Base-by-base conservation (phyloP, 805 yeast genomes). In the Myxozyma udenii region DNA sequence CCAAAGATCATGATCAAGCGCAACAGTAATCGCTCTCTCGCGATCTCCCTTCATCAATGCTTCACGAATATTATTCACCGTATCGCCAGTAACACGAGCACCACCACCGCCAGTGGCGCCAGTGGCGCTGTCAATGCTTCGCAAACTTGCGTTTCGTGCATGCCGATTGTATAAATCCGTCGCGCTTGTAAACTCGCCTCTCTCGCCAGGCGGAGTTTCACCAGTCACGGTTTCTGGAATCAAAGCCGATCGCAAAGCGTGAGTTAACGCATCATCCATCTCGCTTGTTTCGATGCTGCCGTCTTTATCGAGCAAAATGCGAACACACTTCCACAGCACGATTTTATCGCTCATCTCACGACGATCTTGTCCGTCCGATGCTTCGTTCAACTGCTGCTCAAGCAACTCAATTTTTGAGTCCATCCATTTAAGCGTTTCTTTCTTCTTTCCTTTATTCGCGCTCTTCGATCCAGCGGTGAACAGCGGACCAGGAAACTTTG, bases 361-460 rank as follows among this genome's bases (percentile, higher is more conserved):
- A 21, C 50, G 43, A 14, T 66, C 45, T 18, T 62, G 58, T 2
- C 51, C 53, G 18, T 63, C 66, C 23, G 45, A 25, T 1, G 60
- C 42, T 9, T 61, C 55, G 7, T 55, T 50, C 5, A 58, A 60
- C 12, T 56, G 57, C n/a, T 50, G 49, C 5, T 64, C 59, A 9
- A 67, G 43, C 3, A 51, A 55, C 3, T 53, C 61, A 14, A 69
- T 56, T 43, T 69, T 68, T 2, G 71, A 74, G 19, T 70, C 72
- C n/a, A 83, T 59, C 84, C 95, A 85, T 51, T 82, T 78, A 54
- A 80, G 85, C 6, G 87, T 64, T 38, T 84, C 93, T 62, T 82
- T 85, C 64, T 74, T 74, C 64, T 79, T 83, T 1, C 81, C 70
- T 63, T 81, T 86, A 38, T 63, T 61, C 24, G 67, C 63, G 6